Evolutionary conservation across 805 yeast genomes (phyloP), one percentile per base, ranked within the genome.

Genomic region (Gaillardinia entomophila): DNA sequence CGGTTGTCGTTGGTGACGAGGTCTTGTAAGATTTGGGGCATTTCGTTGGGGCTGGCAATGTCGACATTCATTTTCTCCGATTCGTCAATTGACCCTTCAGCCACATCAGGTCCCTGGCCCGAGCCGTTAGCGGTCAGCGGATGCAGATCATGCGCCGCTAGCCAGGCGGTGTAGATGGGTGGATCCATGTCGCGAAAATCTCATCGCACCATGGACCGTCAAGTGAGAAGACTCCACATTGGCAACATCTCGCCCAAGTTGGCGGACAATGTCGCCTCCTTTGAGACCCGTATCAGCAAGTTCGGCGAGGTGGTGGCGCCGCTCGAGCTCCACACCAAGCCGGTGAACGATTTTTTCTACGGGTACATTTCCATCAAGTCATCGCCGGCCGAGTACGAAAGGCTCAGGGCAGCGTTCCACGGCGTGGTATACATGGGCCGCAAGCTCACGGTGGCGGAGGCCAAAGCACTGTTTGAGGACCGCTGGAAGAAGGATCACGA

Each of bases 401-500:
- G 71, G 29, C 56, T 90, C 32, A 69, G 71, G 36, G 53, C 60
- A 5, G 63, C 82, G 1, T 70, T 85, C 41, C 73, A 86, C 51
- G 92, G 89, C 19, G 73, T 82, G 2, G 73, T 71, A 16, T 90
- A 71, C 57, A 86, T 83, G 69, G 95, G 95, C 2, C 68, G 81
- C 16, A 75, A 70, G 33, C 55, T 90, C 23, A 63, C 66, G 2
- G 58, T 90, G 7, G 76, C 71, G 32, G 53, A 60, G 28, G 96
- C 97, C 3, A 75, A 70, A 42, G 77, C 77, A 0, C 63, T 62
- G 27, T 82, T 60, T 55, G 46, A 58, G 28, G 28, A 38, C 8
- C 61, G 60, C 16, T 48, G 56, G 13, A 54, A 57, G 19, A 49
- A 53, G 28, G 80, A 79, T 40, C 38, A 53, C 19, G 56, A 52